These are phyloP conservation scores for Sphaerulina vaccinii DNA, from an alignment of 2,329 filamentous ascomycete species.

Conservation along the genomic window DNA sequence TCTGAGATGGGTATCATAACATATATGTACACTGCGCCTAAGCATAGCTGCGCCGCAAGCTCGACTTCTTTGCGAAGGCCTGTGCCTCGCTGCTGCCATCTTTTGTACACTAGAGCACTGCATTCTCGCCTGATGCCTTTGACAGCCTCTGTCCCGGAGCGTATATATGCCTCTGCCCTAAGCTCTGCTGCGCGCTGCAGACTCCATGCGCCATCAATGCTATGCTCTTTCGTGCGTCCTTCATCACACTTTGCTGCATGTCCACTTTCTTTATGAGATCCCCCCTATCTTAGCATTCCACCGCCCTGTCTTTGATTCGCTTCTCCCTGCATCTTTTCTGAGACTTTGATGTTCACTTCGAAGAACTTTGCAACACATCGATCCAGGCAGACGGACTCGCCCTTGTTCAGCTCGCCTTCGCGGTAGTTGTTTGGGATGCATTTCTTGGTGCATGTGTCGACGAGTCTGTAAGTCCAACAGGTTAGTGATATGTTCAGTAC, in stretches of 20 bases:
- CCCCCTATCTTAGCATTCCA: conserved; percentile 38
- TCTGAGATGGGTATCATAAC: conserved; percentile 9
- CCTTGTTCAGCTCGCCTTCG: conserved; percentile 96
- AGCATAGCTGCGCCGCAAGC: too few relatives aligned
- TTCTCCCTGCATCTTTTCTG: conserved; percentile 91
- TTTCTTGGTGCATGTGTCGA: conserved; percentile 87
- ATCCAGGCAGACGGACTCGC: conserved; percentile 96
- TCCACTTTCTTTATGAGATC: neutral
- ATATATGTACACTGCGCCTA: conserved; percentile 21
- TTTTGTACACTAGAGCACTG: conserved; percentile 5
- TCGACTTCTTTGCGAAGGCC: too few relatives aligned
- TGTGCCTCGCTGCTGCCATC: neutral
- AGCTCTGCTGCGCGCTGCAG: too few relatives aligned
- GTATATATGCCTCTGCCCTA: too few relatives aligned
- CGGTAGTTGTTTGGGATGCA: conserved; percentile 91
- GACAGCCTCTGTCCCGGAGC: neutral
- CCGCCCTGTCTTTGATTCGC: conserved; percentile 64
- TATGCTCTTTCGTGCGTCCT: neutral
- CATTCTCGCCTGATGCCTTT: neutral
- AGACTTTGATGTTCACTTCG: conserved; percentile 96
- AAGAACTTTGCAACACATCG: conserved; percentile 98
- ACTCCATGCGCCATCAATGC: conserved; percentile 2
- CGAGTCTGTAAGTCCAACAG: conserved; percentile 50
- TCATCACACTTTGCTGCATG: neutral
- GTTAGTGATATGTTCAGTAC: conserved; percentile 6